Conservation (phyloP, 1,284 basidiomycete species). For the Cutaneotrichosporon sp. region DNA sequence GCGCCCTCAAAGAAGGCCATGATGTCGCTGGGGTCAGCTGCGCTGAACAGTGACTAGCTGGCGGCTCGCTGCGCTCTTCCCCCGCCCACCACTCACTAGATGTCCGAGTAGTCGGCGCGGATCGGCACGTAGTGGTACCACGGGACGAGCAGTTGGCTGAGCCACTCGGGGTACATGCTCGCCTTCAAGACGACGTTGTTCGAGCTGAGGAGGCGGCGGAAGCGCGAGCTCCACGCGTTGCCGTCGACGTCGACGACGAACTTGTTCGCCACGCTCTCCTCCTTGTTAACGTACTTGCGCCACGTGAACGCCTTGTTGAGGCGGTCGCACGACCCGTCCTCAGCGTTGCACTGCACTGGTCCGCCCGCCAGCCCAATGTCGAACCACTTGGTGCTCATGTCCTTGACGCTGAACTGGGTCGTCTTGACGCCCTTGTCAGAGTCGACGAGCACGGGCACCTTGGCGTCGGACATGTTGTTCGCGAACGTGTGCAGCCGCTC, state of each 20-base stretch:
- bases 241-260: constrained; percentile 56
- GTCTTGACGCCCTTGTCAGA: constrained; percentile 14
- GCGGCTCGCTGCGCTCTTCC: no score
- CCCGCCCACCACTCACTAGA: constrained; percentile 34
- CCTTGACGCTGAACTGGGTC: constrained; percentile 25
- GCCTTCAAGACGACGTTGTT: constrained; percentile 49
- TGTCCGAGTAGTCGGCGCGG: constrained; percentile 49
- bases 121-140: constrained; percentile 54
- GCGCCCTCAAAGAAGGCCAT: constrained; percentile 56
- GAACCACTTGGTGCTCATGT: constrained; percentile 38
- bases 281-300: constrained; percentile 30
- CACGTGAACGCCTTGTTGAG: constrained; percentile 46
- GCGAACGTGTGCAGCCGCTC: constrained; percentile 49
- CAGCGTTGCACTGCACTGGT: constrained; percentile 45
- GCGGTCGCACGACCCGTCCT: constrained; percentile 52
- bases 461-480: constrained; percentile 29
- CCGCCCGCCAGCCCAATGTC: constrained; percentile 44
- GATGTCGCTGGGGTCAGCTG: constrained; percentile 38
- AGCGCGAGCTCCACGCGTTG: constrained; percentile 55
- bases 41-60: neutral
- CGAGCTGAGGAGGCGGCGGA: constrained; percentile 44
- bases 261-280: constrained; percentile 36
- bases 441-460: constrained; percentile 26
- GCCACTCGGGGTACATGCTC: constrained; percentile 45
- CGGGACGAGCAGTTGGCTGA: constrained; percentile 41